A percentile compares a stretch with the other conserved stretches of the same genome.
These are phyloP conservation scores for Gentiana straminea DNA, from an alignment of 257 asterid species.

Conservation along the genomic window DNA sequence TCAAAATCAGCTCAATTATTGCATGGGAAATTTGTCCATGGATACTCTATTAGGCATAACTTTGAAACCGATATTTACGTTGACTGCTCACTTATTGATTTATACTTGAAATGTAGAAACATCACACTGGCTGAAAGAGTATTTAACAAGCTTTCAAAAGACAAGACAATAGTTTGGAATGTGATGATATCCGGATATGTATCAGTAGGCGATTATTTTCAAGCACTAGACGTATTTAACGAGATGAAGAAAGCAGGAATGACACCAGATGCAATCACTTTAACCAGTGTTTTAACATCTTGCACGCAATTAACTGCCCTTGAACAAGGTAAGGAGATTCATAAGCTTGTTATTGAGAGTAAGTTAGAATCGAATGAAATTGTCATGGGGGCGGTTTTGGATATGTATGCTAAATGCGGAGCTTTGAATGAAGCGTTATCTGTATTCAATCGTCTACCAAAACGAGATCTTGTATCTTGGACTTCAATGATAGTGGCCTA, in stretches of 20 bases:
- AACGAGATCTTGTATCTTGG: constrained; percentile 65
- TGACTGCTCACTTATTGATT: constrained; percentile 44
- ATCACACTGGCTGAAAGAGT: constrained; percentile 33
- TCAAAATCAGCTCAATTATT: constrained; percentile 45
- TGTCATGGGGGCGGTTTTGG: constrained; percentile 68
- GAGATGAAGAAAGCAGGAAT: constrained; percentile 37
- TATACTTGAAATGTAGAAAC: constrained; percentile 61
- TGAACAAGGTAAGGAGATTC: constrained; percentile 60
- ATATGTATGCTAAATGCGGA: constrained; percentile 86
- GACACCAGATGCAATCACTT: constrained; percentile 51
- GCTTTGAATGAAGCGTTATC: constrained; percentile 50
- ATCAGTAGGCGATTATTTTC: constrained; percentile 51
- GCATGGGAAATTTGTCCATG: constrained; percentile 58
- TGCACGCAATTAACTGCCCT: constrained; percentile 64
- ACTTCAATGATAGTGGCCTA: constrained; percentile 75
- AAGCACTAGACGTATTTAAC: constrained; percentile 50
- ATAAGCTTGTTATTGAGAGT: constrained; percentile 23
- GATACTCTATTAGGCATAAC: constrained; percentile 35
- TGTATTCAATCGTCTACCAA: constrained; percentile 38
- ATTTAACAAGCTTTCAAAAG: constrained; percentile 31
- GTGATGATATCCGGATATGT: constrained; percentile 81
- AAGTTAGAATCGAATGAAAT: constrained; percentile 41
- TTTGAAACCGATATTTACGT: constrained; percentile 34
- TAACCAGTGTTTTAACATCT: constrained; percentile 54
- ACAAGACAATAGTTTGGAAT: constrained; percentile 47